Base-by-base conservation (phyloP, 2,329 filamentous ascomycete genomes). In the Hypoxylon sp. region DNA sequence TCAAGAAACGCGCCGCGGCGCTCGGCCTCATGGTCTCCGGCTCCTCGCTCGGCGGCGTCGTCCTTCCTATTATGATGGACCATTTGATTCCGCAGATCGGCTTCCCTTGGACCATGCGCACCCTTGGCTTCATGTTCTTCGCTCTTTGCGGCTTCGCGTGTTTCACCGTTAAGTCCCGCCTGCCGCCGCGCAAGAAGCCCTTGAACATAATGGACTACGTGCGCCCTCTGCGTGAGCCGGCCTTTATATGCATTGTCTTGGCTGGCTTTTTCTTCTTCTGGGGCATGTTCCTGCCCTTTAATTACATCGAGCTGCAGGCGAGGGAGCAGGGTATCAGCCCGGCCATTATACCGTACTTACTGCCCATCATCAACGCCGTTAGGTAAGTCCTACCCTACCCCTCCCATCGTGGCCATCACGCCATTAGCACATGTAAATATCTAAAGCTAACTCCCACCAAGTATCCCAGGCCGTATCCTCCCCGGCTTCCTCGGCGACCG, bases 61-160 rank as follows among this genome's bases (percentile, higher is more conserved):
- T 87, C 1, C 87, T 91, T 66, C 78, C 91, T 55, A 88, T 91
- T 66, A 81, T 91, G 44, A 82, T 81, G 29, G 78, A 88, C 69
- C 80, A 89, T 60, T 77, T 84, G 35, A 82, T 89, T 66, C 80
- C 83, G 19, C 81, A 81, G 66, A 55, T 81, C 66, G 81, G 81
- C 51, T 83, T 82, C 65, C 75, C 78, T 33, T 83, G 80, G 81
- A 78, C 81, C 26, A 71, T 83, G 35, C 79, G 81, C 60, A 64
- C 71, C 19, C 65, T 81, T 26, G 81, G 76, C 31, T 82, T 83
- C 63, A 65, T 81, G 50, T 77, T 81, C 70, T 73, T 82, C 2
- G 73, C 61, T 10, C 67, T 81, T 54, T 77, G 80, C 52, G 54
- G 57, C 57, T 48, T 80, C 39, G 57, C 73, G 44, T 78, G 70